phyloP scores from a whole-genome alignment of 2,329 filamentous ascomycete species.

The Sporothrix protearum region DNA sequence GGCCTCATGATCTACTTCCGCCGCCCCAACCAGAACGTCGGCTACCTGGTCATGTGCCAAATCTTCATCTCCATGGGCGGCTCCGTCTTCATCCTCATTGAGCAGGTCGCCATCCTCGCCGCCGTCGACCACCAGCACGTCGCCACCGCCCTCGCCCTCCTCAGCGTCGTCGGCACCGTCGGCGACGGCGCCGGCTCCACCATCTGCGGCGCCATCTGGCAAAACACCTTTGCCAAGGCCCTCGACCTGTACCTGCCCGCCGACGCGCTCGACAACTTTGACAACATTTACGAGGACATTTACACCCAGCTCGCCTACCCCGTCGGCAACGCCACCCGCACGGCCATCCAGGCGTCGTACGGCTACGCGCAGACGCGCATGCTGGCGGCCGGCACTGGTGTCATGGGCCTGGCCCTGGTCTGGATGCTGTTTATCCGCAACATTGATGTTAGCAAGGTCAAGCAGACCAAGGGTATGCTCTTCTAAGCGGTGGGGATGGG shows the following conservation, averaged over 20 bases:
- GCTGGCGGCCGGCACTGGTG: constrained; percentile 42
- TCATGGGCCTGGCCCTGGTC: background rate
- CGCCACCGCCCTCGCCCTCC: background rate
- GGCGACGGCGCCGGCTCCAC: constrained; percentile 7
- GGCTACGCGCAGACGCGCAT: constrained; percentile 47
- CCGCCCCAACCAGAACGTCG: constrained; percentile 42
- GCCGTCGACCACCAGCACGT: constrained; percentile 17
- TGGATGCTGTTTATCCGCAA: constrained; percentile 3
- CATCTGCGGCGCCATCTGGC: constrained; percentile 13
- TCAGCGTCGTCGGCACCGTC: background rate
- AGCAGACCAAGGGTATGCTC: background rate
- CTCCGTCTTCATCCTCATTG: background rate
- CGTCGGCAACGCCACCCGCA: constrained; percentile 46
- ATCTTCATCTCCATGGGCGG: constrained; percentile 8
- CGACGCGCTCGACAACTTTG: constrained; percentile 34
- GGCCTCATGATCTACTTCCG: constrained; percentile 46
- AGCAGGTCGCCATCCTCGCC: constrained; percentile 6
- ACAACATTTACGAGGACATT: constrained; percentile 52
- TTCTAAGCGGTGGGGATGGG: background rate
- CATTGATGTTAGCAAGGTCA: constrained; percentile 1
- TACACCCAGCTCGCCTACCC: constrained; percentile 51
- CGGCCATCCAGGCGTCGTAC: constrained; percentile 54
- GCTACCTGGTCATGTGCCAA: constrained; percentile 35
- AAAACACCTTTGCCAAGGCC: constrained; percentile 36
- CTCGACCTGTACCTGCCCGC: constrained; percentile 49